Evolutionary conservation across 768 basidiomycete species (phyloP), one percentile per base, ranked within the genome.

Genomic region (Nidularia pulvinata): DNA sequence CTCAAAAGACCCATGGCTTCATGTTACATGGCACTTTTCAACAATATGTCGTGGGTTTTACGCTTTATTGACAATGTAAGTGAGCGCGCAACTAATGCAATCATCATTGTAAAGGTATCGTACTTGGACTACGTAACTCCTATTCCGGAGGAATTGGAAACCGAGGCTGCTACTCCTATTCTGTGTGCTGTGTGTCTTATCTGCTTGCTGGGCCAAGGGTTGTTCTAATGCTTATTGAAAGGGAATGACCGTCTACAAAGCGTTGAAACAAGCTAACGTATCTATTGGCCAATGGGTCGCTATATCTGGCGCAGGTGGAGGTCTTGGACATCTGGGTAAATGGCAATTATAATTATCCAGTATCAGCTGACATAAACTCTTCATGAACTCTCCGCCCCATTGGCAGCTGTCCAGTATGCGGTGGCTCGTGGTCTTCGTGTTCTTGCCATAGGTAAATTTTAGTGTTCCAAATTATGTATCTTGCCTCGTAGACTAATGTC

Each of bases 181-280:
- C 79, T 92, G 5, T 92, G 90, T 61, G 89, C 88, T 2, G 86
- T 85, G 61, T 50, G 78, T 59, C 22, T 33, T 16, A 7, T 36
- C 42, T 49, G 22, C 33, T 22, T 9, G 4, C 6, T 46, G 2
- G 11, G 13, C 2, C 43, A 5, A 39, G 7, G 37, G n/a, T 39
- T 35, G 48, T 52, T 19, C 53, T 19, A 1, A 5, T n/a, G 9
- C 7, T 2, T 32, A 13, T n/a, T 2, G 46, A 6, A 39, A 87
- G 86, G 89, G 89, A 4, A 67, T 95, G 33, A 94, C 93, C 1
- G 85, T 89, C 7, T 94, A 89, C 68, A 87, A 87, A 60, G 93
- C 87, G 0, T 68, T 95, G 57, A 92, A 91, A 67, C 73, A 85
- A 57, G 72, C 82, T 5, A 73, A 76, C 32, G 66, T 81, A 2